phyloP scores from a whole-genome alignment of 2,329 filamentous ascomycete species.

The Emmonsiellopsis sp. region DNA sequence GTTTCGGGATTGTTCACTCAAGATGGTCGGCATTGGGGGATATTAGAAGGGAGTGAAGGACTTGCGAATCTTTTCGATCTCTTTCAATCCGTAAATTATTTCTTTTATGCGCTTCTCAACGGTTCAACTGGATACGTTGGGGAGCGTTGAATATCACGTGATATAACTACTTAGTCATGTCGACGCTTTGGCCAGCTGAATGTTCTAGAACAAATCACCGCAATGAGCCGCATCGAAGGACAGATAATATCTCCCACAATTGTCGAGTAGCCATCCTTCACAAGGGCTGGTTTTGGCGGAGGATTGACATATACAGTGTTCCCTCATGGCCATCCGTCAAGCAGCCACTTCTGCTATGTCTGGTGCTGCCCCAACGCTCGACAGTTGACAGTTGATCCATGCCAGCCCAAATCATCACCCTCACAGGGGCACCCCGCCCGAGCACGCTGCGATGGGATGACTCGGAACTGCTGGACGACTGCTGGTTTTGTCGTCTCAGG shows the following conservation, averaged over 20 bases:
- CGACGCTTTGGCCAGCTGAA: neutral
- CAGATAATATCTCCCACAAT: no score
- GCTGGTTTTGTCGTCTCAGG: constrained; percentile 11
- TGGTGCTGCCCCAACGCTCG: neutral
- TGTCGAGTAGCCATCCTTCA: no score
- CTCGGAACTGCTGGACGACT: constrained; percentile 34
- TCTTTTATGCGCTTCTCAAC: neutral
- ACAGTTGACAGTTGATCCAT: constrained; percentile 12
- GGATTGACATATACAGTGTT: neutral
- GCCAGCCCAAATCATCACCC: constrained; percentile 34
- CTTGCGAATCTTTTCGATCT: neutral
- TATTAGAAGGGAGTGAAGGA: neutral
- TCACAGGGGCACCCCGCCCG: constrained; percentile 53
- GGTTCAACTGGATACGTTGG: neutral
- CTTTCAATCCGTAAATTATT: no score
- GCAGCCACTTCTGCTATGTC: neutral
- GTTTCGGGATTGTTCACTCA: no score
- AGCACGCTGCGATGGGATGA: constrained; percentile 47
- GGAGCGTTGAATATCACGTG: neutral
- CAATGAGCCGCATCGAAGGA: no score
- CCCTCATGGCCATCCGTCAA: neutral
- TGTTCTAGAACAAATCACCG: neutral
- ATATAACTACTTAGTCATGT: neutral
- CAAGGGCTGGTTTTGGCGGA: no score
- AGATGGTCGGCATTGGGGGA: no score